Evolutionary conservation across 2,329 filamentous ascomycete species (phyloP).

Genomic region (Cadophora malorum): DNA sequence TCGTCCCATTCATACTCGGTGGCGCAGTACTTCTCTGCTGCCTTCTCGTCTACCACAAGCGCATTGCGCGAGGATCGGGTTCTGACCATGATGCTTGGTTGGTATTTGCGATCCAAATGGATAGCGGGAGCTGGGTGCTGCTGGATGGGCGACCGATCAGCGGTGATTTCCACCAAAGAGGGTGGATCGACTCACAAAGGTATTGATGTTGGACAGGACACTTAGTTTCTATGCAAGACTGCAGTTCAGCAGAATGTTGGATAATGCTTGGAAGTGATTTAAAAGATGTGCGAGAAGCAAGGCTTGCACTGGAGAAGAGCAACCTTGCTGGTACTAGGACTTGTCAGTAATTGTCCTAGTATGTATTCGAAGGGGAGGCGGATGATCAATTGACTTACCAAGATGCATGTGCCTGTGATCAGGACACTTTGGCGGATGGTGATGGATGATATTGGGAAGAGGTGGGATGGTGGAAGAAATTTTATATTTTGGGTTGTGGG

Average conservation of each 20-base stretch:
- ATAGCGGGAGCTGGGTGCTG: neutral
- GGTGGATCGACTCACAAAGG: neutral
- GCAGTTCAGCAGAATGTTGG: neutral
- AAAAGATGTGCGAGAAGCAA: neutral
- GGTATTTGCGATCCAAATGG: neutral
- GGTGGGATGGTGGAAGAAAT: neutral
- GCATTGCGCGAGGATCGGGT: constrained; percentile 8
- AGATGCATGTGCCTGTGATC: neutral
- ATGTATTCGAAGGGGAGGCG: no score
- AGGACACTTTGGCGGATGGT: constrained; percentile 5
- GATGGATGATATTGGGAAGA: neutral
- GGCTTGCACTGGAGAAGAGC: neutral
- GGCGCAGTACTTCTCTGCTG: constrained; percentile 9
- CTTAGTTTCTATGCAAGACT: neutral
- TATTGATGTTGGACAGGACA: constrained; percentile 5
- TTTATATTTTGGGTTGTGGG: neutral
- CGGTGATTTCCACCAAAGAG: neutral
- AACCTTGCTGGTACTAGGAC: neutral
- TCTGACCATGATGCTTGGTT: neutral
- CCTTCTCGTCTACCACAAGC: neutral
- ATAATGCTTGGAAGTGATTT: neutral
- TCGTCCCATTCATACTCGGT: constrained; percentile 12
- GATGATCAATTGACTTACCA: neutral
- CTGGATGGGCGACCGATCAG: neutral
- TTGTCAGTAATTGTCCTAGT: neutral